phyloP scores from a whole-genome alignment of 345 rosid genomes.

The Lumnitzera racemosa region DNA sequence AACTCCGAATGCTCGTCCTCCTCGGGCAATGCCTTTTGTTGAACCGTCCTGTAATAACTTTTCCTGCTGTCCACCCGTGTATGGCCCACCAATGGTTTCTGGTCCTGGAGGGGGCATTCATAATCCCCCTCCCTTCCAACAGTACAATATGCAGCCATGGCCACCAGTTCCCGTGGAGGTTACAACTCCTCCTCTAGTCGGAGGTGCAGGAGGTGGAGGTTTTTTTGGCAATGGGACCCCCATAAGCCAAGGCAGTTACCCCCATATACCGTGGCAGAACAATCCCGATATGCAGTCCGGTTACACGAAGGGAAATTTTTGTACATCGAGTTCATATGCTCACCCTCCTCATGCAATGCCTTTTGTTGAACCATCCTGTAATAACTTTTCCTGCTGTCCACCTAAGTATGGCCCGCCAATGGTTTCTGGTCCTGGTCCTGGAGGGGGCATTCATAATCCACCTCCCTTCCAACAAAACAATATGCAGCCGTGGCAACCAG shows the following conservation, averaged over 20 bases:
- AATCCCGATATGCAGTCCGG: no score
- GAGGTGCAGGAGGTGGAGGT: slow-evolving; percentile 4
- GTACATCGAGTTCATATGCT: no score
- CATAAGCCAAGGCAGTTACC: no score
- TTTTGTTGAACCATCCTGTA: no score
- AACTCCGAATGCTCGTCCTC: no score
- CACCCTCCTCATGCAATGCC: no score
- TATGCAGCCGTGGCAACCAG: slow-evolving; percentile 11
- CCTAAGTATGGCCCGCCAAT: slow-evolving; percentile 7
- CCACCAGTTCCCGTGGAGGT: slow-evolving; percentile 7
- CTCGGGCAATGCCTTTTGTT: no score
- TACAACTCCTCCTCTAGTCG: slow-evolving; percentile 12
- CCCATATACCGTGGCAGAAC: no score
- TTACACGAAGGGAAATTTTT: no score
- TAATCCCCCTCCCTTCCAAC: neutral
- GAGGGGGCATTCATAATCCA: neutral
- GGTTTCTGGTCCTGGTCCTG: slow-evolving; percentile 11
- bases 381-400: no score
- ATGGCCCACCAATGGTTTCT: slow-evolving; percentile 16
- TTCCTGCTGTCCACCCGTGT: no score
- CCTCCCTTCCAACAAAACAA: neutral
- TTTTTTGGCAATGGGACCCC: slow-evolving; percentile 10
- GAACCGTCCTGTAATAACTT: no score
- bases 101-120: neutral
- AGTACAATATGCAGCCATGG: slow-evolving; percentile 3